Percentiles rank a stretch among this genome's conserved stretches.
phyloP scores from a whole-genome alignment of 768 basidiomycete species.

The Suillus hirtellus region DNA sequence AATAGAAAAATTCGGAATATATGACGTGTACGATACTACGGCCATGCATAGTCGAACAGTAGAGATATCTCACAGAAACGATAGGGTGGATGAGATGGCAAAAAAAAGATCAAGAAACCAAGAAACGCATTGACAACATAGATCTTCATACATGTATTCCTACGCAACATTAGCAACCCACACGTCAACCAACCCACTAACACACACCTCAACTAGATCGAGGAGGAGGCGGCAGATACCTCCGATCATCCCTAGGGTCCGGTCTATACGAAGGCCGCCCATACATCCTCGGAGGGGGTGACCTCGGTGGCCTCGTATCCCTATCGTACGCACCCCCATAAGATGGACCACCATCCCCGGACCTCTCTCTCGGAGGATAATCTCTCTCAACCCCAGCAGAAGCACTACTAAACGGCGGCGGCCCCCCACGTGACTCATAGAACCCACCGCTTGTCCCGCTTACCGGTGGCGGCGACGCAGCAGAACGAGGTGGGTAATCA shows the following conservation, averaged over 20 bases:
- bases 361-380: constrained; percentile 27
- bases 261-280: constrained; percentile 17
- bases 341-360: constrained; percentile 19
- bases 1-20: background rate
- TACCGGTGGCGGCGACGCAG: constrained; percentile 25
- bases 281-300: constrained; percentile 20
- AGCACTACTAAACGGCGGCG: constrained; percentile 19
- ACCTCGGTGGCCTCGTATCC: constrained; percentile 29
- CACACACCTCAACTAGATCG: constrained; percentile 2
- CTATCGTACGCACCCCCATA: constrained; percentile 40
- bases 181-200: background rate
- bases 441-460: constrained; percentile 27
- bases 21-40: background rate
- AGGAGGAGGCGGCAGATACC: constrained; percentile 37
- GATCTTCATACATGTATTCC: background rate
- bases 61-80: background rate
- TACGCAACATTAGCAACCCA: background rate
- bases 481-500: constrained; percentile 28
- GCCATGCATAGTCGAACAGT: background rate
- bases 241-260: constrained; percentile 37
- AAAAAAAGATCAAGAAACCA: background rate
- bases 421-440: constrained; percentile 31
- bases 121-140: background rate
- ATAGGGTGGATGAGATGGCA: background rate
- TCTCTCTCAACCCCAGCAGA: constrained; percentile 36